Conservation (phyloP, 371 early-diverging fungal species). For the Mortierella sp. region DNA sequence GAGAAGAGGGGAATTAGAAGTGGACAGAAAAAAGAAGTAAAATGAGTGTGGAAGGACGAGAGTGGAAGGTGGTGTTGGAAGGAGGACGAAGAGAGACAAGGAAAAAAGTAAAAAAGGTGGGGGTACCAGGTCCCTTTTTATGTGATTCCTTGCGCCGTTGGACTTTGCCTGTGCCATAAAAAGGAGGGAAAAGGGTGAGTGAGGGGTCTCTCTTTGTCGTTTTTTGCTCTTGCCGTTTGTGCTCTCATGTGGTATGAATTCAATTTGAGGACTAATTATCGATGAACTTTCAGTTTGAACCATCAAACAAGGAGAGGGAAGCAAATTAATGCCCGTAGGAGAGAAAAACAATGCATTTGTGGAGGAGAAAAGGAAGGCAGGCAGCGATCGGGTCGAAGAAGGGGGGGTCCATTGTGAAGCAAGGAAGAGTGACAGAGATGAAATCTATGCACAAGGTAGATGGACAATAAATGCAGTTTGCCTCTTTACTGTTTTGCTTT, state of each 20-base stretch:
- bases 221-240: not conserved
- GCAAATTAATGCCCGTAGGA: too few relatives aligned
- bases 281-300: too few relatives aligned
- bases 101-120: not conserved
- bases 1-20: not conserved
- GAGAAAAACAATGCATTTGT: too few relatives aligned
- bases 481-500: too few relatives aligned
- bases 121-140: not conserved
- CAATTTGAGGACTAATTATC: not conserved
- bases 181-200: not conserved
- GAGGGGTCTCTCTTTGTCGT: not conserved
- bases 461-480: too few relatives aligned
- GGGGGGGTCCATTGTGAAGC: too few relatives aligned
- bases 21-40: not conserved
- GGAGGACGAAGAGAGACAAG: not conserved
- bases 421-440: too few relatives aligned
- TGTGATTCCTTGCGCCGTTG: not conserved
- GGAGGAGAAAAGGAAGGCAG: too few relatives aligned
- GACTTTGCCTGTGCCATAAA: not conserved
- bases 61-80: not conserved
- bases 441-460: too few relatives aligned
- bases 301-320: too few relatives aligned
- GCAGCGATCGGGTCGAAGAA: too few relatives aligned
- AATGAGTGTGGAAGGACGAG: not conserved
- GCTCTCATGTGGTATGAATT: conserved; percentile 1